Evolutionary conservation across 306 rosid species (phyloP).

Genomic region (Malus sylvestris): DNA sequence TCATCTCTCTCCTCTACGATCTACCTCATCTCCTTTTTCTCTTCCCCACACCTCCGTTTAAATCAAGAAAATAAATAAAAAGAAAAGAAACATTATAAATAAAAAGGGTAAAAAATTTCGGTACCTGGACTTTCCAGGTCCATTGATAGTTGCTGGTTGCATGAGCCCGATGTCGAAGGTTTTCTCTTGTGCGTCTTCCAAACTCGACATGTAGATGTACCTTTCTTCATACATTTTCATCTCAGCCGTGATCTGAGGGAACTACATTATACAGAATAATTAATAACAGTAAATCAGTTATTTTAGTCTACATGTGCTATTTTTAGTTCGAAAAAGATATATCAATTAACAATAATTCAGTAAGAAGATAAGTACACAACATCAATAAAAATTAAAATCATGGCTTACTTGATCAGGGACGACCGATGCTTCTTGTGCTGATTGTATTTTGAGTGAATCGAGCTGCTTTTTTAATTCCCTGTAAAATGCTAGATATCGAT

Average conservation of each 20-base stretch:
- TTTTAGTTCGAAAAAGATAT: too few relatives aligned
- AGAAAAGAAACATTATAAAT: neutral
- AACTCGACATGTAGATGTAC: neutral
- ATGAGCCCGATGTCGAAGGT: conserved; percentile 6
- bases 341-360: too few relatives aligned
- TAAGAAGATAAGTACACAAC: neutral
- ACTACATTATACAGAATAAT: neutral
- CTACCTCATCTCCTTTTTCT: neutral
- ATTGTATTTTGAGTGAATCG: too few relatives aligned
- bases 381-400: neutral
- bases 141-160: neutral
- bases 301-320: neutral
- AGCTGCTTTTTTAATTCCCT: neutral
- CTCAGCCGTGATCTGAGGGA: neutral
- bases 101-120: neutral
- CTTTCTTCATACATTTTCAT: neutral
- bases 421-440: neutral
- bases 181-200: neutral
- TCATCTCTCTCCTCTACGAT: neutral
- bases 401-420: neutral
- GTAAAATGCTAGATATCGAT: conserved; percentile 1
- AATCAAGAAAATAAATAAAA: neutral
- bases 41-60: neutral
- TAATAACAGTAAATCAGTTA: neutral
- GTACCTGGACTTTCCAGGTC: conserved; percentile 1